Base-by-base conservation (phyloP, 768 basidiomycete species). In the Boletus coccyginus region DNA sequence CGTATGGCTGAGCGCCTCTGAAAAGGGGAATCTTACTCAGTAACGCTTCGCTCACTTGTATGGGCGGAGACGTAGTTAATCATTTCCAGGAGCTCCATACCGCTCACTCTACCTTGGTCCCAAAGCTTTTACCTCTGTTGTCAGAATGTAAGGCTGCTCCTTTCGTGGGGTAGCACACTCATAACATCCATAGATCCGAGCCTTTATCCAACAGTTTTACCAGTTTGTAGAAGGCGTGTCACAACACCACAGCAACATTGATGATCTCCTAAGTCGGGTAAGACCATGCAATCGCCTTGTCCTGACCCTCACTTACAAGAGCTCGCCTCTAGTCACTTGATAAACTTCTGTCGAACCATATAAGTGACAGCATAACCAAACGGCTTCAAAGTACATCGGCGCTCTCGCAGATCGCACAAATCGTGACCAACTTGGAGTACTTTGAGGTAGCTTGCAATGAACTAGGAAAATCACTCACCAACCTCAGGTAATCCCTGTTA, bases 101-200 rank as follows among this genome's bases (percentile, higher is more conserved):
- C 94, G 6, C 76, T 87, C 54, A 77, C 78, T 29, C 77, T 99
- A 40, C 94, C 97, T 1, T 99, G 96, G 91, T 98, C 96, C 0
- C 88, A 91, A 68, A 90, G 91, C 1, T 98, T 98, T 72, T 91
- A 94, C 63, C 77, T 90, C n/a, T 96, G 92, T 65, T 98, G 96
- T 69, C 89, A 92, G 77, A 85, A 91, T 66, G 92, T 92, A 69
- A 31, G 55, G 19, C 38, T n/a, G 14, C 45, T 19, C 58, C 36
- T 40, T 50, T 50, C 9, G 21, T 47, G 41, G 4, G 6, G 10
- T 29, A 52, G 16, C 45, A 17, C 29, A 43, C 57, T 50, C 59
- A 53, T 53, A 21, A 47, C 40, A 14, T 31, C 43, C 29, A 31
- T 74, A 96, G 86, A 90, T 96, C 56, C 86, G 92, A 27, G 79